Evolutionary conservation across 2,329 filamentous ascomycete genomes (phyloP).

Genomic region (Clonostachys rosea): DNA sequence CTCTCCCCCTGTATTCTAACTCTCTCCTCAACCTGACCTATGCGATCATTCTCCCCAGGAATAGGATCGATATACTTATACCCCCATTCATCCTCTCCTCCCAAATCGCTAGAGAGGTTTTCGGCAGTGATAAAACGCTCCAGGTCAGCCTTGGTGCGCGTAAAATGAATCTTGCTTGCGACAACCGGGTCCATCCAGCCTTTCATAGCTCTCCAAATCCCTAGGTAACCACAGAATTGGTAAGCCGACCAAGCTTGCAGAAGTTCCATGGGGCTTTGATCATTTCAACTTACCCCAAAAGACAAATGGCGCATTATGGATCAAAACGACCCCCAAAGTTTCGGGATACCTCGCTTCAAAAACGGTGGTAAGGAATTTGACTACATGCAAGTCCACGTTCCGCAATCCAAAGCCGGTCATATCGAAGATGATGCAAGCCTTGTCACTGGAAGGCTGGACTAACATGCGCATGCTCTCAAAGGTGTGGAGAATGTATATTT

Average conservation of each 20-base stretch:
- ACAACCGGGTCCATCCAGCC: constrained; percentile 76
- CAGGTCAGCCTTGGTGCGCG: constrained; percentile 56
- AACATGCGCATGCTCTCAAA: constrained; percentile 26
- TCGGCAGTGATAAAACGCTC: constrained; percentile 58
- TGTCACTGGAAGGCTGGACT: constrained; percentile 2
- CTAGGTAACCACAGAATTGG: constrained; percentile 7
- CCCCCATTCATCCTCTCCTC: constrained; percentile 62
- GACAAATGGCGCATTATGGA: constrained; percentile 72
- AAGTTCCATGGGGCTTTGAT: background rate
- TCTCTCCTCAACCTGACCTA: constrained; percentile 26
- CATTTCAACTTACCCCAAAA: constrained; percentile 38
- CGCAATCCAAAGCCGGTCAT: constrained; percentile 65
- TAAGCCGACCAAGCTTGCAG: no score
- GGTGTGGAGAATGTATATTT: constrained; percentile 28
- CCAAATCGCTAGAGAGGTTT: constrained; percentile 49
- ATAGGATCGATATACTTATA: constrained; percentile 62
- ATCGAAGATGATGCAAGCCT: constrained; percentile 55
- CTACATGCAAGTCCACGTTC: constrained; percentile 73
- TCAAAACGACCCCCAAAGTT: constrained; percentile 63
- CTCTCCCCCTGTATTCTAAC: constrained; percentile 31
- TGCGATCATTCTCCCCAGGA: constrained; percentile 48
- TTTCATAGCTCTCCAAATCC: constrained; percentile 58
- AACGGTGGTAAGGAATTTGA: constrained; percentile 76
- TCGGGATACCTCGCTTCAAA: constrained; percentile 78
- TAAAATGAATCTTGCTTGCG: constrained; percentile 68